Conservation (phyloP, 345 rosid species). For the Kandelia obovata region DNA sequence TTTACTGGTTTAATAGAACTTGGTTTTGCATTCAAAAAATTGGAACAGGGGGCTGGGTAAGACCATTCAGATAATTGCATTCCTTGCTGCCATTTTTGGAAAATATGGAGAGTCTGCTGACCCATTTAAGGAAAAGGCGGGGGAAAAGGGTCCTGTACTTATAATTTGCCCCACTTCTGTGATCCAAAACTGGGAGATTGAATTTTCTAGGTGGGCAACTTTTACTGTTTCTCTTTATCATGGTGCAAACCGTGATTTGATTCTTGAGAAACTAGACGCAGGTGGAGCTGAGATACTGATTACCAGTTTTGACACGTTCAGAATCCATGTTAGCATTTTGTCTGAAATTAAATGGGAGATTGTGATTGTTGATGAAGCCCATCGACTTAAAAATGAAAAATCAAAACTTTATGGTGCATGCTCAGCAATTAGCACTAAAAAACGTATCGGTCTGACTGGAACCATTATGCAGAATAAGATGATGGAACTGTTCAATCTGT, state of each 20-base stretch:
- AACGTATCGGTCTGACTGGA: conserved; percentile 83
- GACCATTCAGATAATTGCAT: conserved; percentile 93
- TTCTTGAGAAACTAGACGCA: conserved; percentile 69
- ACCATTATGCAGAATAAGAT: conserved; percentile 93
- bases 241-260: conserved; percentile 69
- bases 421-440: conserved; percentile 50
- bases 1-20: background rate
- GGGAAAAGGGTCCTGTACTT: conserved; percentile 52
- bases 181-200: conserved; percentile 86
- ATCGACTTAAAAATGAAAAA: conserved; percentile 84
- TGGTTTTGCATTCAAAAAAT: background rate
- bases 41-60: conserved; percentile 82
- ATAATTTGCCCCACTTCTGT: conserved; percentile 88
- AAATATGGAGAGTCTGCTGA: conserved; percentile 61
- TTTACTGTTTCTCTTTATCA: conserved; percentile 71
- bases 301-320: conserved; percentile 78
- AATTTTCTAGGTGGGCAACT: conserved; percentile 81
- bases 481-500: conserved; percentile 81
- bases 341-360: conserved; percentile 75
- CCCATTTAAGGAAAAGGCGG: conserved; percentile 23
- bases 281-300: conserved; percentile 64
- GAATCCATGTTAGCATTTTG: conserved; percentile 70
- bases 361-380: conserved; percentile 90
- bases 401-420: conserved; percentile 85
- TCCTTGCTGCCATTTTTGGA: conserved; percentile 75